These are phyloP conservation scores for Neoarthrinium moseri DNA, from an alignment of 2,329 filamentous ascomycete species.

Conservation along the genomic window DNA sequence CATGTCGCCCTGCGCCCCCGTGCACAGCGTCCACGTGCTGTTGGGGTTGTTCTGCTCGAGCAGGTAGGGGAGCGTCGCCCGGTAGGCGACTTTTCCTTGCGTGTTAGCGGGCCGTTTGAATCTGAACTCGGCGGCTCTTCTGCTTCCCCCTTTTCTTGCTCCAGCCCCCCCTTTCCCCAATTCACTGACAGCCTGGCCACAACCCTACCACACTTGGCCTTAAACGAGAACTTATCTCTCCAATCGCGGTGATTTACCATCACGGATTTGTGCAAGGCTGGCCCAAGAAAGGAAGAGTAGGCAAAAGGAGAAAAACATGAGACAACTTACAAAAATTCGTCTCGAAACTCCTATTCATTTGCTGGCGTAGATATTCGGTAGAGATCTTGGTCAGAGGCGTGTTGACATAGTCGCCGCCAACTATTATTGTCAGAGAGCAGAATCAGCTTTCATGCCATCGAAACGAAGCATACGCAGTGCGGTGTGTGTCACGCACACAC, in stretches of 20 bases:
- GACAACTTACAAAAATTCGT: conserved; percentile 28
- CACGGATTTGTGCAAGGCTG: no score
- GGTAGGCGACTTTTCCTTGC: conserved; percentile 33
- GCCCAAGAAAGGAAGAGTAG: background rate
- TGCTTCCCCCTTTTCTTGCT: background rate
- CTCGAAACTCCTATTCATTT: conserved; percentile 23
- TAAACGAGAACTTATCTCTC: no score
- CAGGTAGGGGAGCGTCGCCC: conserved; percentile 29
- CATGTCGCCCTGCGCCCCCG: conserved; percentile 26
- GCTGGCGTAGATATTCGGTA: conserved; percentile 17
- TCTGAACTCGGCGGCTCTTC: no score
- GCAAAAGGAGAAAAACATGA: background rate
- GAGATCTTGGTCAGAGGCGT: conserved; percentile 21
- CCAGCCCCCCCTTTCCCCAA: background rate
- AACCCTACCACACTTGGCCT: no score
- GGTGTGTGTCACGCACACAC: no score
- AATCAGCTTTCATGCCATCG: no score
- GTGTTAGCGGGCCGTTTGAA: no score
- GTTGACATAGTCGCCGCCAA: conserved; percentile 22
- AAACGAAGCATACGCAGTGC: no score
- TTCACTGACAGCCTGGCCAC: no score
- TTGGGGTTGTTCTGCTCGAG: conserved; percentile 22
- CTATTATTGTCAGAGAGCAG: no score
- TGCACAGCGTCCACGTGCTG: conserved; percentile 32
- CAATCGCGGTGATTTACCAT: no score